phyloP scores from a whole-genome alignment of 2,329 filamentous ascomycete genomes.

The Microsporum audouinii region DNA sequence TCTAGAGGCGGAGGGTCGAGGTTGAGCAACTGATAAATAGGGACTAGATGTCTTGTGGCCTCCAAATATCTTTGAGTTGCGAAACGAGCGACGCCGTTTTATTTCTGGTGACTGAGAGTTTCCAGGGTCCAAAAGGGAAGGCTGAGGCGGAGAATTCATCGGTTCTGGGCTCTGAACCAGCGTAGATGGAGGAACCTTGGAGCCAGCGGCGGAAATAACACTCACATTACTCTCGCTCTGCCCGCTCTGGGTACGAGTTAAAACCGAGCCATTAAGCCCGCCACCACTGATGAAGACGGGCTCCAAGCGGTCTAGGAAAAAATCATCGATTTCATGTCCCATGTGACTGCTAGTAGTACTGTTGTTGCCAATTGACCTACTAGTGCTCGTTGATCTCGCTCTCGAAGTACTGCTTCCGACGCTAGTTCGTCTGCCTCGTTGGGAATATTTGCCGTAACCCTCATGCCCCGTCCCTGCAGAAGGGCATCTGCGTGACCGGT shows the following conservation, averaged over 20 bases:
- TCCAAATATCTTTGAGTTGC: constrained; percentile 20
- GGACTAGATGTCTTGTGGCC: constrained; percentile 11
- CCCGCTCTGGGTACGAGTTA: constrained; percentile 31
- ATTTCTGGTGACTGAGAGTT: constrained; percentile 4
- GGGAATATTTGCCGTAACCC: constrained; percentile 40
- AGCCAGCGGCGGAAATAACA: constrained; percentile 18
- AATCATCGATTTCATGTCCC: constrained; percentile 38
- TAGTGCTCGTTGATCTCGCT: constrained; percentile 33
- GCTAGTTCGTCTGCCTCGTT: constrained; percentile 35
- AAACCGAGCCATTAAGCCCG: constrained; percentile 24
- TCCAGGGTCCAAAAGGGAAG: not conserved
- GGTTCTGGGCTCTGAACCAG: constrained; percentile 25
- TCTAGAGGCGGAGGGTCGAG: not conserved
- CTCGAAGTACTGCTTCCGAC: constrained; percentile 30
- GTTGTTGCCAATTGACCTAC: constrained; percentile 30
- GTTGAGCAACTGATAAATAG: not conserved
- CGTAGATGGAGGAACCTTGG: not conserved
- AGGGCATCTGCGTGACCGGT: constrained; percentile 56
- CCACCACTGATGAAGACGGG: constrained; percentile 42
- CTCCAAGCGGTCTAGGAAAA: constrained; percentile 36
- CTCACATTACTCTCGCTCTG: constrained; percentile 29
- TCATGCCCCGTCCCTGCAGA: constrained; percentile 90
- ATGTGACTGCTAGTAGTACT: constrained; percentile 29
- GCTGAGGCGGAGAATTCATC: constrained; percentile 13
- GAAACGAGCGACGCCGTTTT: constrained; percentile 18